A percentile compares a stretch with the other conserved stretches of the same genome.
phyloP scores from a whole-genome alignment of 148 eudicot genomes.

The Cornus florida region DNA sequence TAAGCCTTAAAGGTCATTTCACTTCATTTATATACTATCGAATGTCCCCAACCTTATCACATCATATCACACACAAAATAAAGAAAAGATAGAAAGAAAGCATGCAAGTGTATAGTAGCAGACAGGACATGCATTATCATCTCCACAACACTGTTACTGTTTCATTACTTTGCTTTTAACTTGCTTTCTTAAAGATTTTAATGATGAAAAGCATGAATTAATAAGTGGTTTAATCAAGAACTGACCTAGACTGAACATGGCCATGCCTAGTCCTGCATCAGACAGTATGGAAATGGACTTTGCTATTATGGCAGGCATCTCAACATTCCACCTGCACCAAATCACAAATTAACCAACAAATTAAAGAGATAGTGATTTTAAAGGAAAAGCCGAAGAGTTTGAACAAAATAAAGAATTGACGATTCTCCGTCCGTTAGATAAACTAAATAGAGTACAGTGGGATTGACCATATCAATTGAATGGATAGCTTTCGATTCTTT shows the following conservation, averaged over 20 bases:
- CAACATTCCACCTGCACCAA: conserved; percentile 64
- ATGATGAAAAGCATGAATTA: conserved; percentile 8
- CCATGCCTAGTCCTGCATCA: conserved; percentile 98
- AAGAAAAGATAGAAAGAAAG: too few species aligned
- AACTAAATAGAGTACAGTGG: too few species aligned
- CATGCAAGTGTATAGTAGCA: neutral
- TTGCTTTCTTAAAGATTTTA: conserved; percentile 7
- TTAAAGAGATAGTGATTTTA: too few species aligned
- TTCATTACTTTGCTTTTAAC: conserved; percentile 5
- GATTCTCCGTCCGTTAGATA: too few species aligned
- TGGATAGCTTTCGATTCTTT: too few species aligned
- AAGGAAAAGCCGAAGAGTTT: too few species aligned
- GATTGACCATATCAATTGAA: too few species aligned
- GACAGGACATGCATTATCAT: conserved; percentile 13
- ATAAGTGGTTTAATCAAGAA: conserved; percentile 2
- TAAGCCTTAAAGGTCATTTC: neutral
- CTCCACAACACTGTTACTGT: conserved; percentile 1
- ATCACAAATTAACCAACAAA: conserved; percentile 9
- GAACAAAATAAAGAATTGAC: too few species aligned
- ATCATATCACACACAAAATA: too few species aligned
- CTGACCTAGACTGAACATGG: conserved; percentile 94
- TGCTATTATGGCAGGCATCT: conserved; percentile 86
- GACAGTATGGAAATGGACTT: conserved; percentile 85
- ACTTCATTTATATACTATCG: too few species aligned
- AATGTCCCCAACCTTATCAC: too few species aligned